Base-by-base conservation (phyloP, 2,329 filamentous ascomycete genomes). In the Colletotrichum scovillei region DNA sequence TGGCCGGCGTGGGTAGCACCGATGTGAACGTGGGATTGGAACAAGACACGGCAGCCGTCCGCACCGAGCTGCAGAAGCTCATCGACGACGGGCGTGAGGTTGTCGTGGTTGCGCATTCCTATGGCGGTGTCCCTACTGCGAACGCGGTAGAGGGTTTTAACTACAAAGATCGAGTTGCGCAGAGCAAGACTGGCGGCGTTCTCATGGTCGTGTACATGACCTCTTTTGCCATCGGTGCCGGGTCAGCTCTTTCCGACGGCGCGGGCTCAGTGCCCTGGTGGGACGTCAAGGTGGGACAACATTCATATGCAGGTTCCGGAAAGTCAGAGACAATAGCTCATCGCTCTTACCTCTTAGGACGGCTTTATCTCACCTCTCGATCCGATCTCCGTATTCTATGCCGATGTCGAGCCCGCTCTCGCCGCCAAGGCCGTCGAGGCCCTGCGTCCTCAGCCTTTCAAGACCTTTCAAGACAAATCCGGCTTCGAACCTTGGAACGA, bases 21-120 rank as follows among this genome's bases (percentile, higher is more conserved):
- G 75, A 78, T 55, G 70, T 76, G 1, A 76, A 67, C 0, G 77
- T 77, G 14, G 76, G 78, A 1, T 72, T 80, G 0, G 63, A 30
- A 0, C 77, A 80, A 6, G 85, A 86, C 66, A 78, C 79, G 5
- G 67, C 76, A 0, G 78, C 77, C 1, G 77, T 84, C 19, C 78
- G 80, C n/a, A 14, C 52, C 0, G 69, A 74, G 0, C 32, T 84
- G 42, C 58, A 76, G 12, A 57, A 66, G 6, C 78, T 85, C 12
- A 74, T 78, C 9, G 79, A 81, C 22, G 67, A 77, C 3, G 81
- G 82, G 8, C 82, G 83, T 56, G 79, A 86, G 22, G 81, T 87
- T 7, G 75, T 87, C 0, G 80, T 87, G 2, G 75, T 84, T 2
- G 78, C 81, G 6, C 85, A 88, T 73, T 86, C 83, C 1, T 86